Percentiles rank a stretch among this genome's conserved stretches.
These are phyloP conservation scores for Candida ficus DNA, from an alignment of 805 yeast genomes.

Conservation along the genomic window DNA sequence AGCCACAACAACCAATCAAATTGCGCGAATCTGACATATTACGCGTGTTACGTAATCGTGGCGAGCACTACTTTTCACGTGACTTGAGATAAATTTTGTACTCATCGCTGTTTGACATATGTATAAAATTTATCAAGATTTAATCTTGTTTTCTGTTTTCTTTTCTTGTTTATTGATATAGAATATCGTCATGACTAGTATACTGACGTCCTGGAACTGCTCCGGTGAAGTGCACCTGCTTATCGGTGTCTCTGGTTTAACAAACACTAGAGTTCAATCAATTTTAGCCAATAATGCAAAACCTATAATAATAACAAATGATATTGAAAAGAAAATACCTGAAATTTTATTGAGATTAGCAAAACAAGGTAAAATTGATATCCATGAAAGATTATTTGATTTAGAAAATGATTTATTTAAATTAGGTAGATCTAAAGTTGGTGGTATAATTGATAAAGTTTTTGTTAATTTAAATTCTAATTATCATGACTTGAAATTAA, in stretches of 20 bases:
- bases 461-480: slow-evolving; percentile 49
- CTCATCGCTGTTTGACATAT: neutral
- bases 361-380: slow-evolving; percentile 24
- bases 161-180: neutral
- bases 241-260: slow-evolving; percentile 45
- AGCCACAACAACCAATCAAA: slow-evolving; percentile 2
- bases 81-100: neutral
- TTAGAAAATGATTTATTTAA: slow-evolving; percentile 39
- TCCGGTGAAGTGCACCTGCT: slow-evolving; percentile 51
- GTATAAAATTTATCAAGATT: neutral
- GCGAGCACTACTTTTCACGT: slow-evolving; percentile 5
- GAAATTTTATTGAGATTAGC: slow-evolving; percentile 23
- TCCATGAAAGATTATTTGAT: slow-evolving; percentile 32
- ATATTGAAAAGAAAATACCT: slow-evolving; percentile 22
- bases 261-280: slow-evolving; percentile 42
- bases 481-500: slow-evolving; percentile 27
- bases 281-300: slow-evolving; percentile 51
- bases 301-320: slow-evolving; percentile 44
- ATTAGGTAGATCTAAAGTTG: slow-evolving; percentile 60
- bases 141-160: neutral
- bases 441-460: slow-evolving; percentile 65
- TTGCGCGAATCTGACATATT: neutral
- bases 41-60: neutral
- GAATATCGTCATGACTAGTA: slow-evolving; percentile 2
- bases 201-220: slow-evolving; percentile 31